Conservation (phyloP, 495 filamentous ascomycete genomes). For the Penicillium canariense region DNA sequence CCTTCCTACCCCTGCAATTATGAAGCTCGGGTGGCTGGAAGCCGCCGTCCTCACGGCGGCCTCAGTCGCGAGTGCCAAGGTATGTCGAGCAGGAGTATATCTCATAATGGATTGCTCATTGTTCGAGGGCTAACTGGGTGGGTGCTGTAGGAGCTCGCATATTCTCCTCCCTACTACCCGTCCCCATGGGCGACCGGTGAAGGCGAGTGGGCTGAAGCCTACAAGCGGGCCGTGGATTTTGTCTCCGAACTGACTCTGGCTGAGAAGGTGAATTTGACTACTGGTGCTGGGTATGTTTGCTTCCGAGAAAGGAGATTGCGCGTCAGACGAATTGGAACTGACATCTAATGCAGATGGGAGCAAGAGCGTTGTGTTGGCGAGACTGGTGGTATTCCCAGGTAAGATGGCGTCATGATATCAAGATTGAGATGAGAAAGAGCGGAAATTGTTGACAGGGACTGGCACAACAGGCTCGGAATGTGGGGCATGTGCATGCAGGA, state of each 20-base stretch:
- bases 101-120: background rate
- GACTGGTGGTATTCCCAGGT: conserved; percentile 44
- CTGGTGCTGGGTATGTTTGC: conserved; percentile 70
- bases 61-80: conserved; percentile 39
- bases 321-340: background rate
- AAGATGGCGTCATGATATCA: background rate
- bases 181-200: conserved; percentile 75
- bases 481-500: conserved; percentile 85
- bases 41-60: conserved; percentile 33
- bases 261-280: conserved; percentile 93
- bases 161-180: conserved; percentile 70
- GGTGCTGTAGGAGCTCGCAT: conserved; percentile 32
- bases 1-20: conserved; percentile 20
- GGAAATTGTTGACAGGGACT: conserved; percentile 2
- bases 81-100: conserved; percentile 10
- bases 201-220: conserved; percentile 75
- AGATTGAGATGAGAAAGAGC: background rate
- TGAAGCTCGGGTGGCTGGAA: conserved; percentile 44
- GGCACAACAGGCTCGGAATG: conserved; percentile 68
- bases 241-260: conserved; percentile 79
- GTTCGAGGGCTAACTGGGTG: background rate
- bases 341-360: conserved; percentile 56
- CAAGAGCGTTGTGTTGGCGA: conserved; percentile 80
- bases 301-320: background rate
- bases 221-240: conserved; percentile 71